Base-by-base conservation (phyloP, 176 grass and related monocot species). In the Bolboschoenus planiculmis region DNA sequence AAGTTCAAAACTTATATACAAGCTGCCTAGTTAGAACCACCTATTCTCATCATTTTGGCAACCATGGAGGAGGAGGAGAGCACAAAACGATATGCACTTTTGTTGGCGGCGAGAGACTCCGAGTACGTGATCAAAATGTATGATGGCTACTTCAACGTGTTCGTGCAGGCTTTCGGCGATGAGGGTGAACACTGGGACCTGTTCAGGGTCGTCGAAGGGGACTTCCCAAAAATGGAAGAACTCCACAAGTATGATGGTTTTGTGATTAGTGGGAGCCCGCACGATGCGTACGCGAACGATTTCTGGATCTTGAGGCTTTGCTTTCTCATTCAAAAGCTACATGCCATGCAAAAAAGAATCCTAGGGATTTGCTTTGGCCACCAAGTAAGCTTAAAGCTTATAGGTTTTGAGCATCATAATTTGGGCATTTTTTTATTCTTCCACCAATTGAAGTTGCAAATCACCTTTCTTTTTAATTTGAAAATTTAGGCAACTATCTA, bases 361-460 rank as follows among this genome's bases (percentile, higher is more conserved):
- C 88, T 97, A 65, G 92, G 95, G 60, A 86, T 97, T 84, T 94
- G 95, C 89, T 97, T 97, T 81, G 95, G 95, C 53, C 95, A 94
- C 87, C 95, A 97, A 81, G 86, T 88, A 84, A 81, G 63, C 7
- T 66, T 63, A 56, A 47, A 53, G 20, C 71, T 76, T 15, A 4
- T 31, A 62, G 36, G 7, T 76, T 31, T 67, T 0, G 3, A 36
- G n/a, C 33, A 14, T 73, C 20, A 73, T 16, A 73, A 44, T n/a
- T 31, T 62, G 59, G n/a, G n/a, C 35, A 44, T 34, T 34, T 31
- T 54, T 16, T 8, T 15, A 4, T 3, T 44, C 7, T 75, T 44
- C 18, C 1, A 42, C 7, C 13, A 31, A 31, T 48, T 9, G 7
- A 43, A 10, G 36, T 4, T 3, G 63, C 20, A 29, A 39, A 27